These are phyloP conservation scores for Bipolaris cookei DNA, from an alignment of 2,329 filamentous ascomycete species.

Conservation along the genomic window DNA sequence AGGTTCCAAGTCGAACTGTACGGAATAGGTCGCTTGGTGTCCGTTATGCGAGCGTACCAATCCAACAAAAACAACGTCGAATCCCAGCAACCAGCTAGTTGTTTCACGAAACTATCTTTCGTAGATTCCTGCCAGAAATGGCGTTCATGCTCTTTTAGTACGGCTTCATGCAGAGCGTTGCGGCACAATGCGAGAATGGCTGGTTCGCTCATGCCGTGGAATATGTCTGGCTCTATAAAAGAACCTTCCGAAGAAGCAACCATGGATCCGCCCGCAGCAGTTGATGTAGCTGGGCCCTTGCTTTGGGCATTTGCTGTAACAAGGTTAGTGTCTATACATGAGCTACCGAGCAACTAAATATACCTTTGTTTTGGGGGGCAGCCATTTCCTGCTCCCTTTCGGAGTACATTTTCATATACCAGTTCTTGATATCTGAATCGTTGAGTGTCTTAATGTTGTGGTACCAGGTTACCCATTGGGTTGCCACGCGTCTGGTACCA, in stretches of 20 bases:
- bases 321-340: slow-evolving; percentile 4
- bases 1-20: slow-evolving; percentile 65
- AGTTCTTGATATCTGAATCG: slow-evolving; percentile 58
- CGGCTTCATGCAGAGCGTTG: slow-evolving; percentile 54
- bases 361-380: slow-evolving; percentile 16
- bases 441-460: slow-evolving; percentile 57
- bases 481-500: slow-evolving; percentile 61
- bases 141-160: slow-evolving; percentile 54
- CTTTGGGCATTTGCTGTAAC: slow-evolving; percentile 25
- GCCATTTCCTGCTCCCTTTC: slow-evolving; percentile 18
- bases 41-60: slow-evolving; percentile 59
- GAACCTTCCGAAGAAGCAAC: slow-evolving; percentile 39
- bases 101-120: slow-evolving; percentile 56
- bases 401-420: slow-evolving; percentile 52
- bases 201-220: slow-evolving; percentile 56
- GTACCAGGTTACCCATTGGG: slow-evolving; percentile 66
- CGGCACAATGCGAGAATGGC: slow-evolving; percentile 58
- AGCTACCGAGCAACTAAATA: slow-evolving; percentile 3
- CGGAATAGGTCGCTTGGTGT: slow-evolving; percentile 58
- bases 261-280: slow-evolving; percentile 34
- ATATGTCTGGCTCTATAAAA: slow-evolving; percentile 44
- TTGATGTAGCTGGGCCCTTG: slow-evolving; percentile 33
- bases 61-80: slow-evolving; percentile 62
- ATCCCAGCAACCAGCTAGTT: slow-evolving; percentile 60
- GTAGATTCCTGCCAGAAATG: slow-evolving; percentile 53